Evolutionary conservation across 2,329 filamentous ascomycete species (phyloP).

Genomic region (Epichloe festucae): DNA sequence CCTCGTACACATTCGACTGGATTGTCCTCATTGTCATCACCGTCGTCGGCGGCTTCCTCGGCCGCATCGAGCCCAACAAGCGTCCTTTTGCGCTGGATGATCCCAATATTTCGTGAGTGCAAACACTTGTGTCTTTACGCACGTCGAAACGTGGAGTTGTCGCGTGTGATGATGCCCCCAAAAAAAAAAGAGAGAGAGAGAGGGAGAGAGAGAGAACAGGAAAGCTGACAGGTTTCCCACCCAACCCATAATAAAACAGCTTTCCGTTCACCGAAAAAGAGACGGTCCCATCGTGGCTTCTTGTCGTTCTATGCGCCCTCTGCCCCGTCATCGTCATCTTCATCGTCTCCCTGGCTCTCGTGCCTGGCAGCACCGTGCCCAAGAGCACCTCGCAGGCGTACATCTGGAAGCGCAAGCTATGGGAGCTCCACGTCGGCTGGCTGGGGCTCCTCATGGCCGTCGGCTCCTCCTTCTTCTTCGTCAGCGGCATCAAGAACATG

Average conservation of each 20-base stretch:
- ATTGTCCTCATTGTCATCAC: slow-evolving; percentile 48
- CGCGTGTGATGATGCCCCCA: no score
- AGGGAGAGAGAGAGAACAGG: no score
- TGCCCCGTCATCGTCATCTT: slow-evolving; percentile 57
- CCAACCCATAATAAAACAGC: slow-evolving; percentile 19
- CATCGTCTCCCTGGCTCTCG: slow-evolving; percentile 53
- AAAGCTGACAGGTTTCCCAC: background rate
- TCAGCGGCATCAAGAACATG: slow-evolving; percentile 72
- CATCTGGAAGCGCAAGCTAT: slow-evolving; percentile 71
- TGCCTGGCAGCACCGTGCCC: slow-evolving; percentile 58
- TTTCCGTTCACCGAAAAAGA: slow-evolving; percentile 61
- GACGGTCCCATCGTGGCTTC: slow-evolving; percentile 53
- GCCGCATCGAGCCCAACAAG: slow-evolving; percentile 47
- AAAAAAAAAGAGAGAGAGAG: no score
- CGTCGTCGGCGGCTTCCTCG: slow-evolving; percentile 45
- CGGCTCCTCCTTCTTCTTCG: slow-evolving; percentile 64
- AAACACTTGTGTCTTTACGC: background rate
- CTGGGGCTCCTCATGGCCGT: slow-evolving; percentile 67
- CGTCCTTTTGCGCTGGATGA: slow-evolving; percentile 60
- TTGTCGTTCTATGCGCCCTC: slow-evolving; percentile 50
- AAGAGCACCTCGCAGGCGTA: slow-evolving; percentile 47
- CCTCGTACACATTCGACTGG: slow-evolving; percentile 69
- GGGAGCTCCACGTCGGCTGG: slow-evolving; percentile 81
- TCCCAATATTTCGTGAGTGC: slow-evolving; percentile 55
- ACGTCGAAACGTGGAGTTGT: no score